These are phyloP conservation scores for Rutstroemia sp. DNA, from an alignment of 2,329 filamentous ascomycete species.

Conservation along the genomic window DNA sequence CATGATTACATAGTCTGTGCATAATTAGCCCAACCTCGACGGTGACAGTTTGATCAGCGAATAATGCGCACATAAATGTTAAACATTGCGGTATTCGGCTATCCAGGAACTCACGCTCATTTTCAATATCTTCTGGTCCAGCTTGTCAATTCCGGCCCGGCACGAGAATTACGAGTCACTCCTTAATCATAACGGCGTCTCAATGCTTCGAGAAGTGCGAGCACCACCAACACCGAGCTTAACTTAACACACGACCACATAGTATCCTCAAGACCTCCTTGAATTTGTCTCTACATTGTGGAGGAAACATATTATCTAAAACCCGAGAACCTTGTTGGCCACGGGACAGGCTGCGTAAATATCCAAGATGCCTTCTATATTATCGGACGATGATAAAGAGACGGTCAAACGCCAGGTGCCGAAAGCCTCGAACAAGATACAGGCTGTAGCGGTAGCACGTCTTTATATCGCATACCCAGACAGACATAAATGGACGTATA, in stretches of 20 bases:
- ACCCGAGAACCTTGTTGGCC: background rate
- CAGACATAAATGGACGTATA: conserved; percentile 83
- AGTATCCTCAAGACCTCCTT: conserved; percentile 15
- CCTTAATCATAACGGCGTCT: background rate
- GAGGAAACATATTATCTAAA: background rate
- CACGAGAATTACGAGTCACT: background rate
- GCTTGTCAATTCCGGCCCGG: background rate
- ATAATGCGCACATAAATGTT: background rate
- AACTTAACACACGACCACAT: conserved; percentile 10
- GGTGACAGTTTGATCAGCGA: background rate
- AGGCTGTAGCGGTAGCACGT: conserved; percentile 85
- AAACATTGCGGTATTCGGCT: background rate
- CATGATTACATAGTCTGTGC: background rate
- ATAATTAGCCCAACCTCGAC: background rate
- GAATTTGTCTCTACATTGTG: background rate
- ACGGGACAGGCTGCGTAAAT: background rate
- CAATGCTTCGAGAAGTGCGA: conserved; percentile 7
- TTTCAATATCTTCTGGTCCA: background rate
- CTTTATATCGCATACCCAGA: conserved; percentile 91
- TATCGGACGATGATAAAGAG: conserved; percentile 91
- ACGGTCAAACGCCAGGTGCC: conserved; percentile 91
- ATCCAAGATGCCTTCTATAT: conserved; percentile 38
- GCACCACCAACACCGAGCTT: conserved; percentile 13
- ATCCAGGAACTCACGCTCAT: background rate
- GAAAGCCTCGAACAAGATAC: conserved; percentile 94